These are phyloP conservation scores for Cladochytrium replicatum DNA, from an alignment of 192 early-diverging fungal genomes.

Conservation along the genomic window DNA sequence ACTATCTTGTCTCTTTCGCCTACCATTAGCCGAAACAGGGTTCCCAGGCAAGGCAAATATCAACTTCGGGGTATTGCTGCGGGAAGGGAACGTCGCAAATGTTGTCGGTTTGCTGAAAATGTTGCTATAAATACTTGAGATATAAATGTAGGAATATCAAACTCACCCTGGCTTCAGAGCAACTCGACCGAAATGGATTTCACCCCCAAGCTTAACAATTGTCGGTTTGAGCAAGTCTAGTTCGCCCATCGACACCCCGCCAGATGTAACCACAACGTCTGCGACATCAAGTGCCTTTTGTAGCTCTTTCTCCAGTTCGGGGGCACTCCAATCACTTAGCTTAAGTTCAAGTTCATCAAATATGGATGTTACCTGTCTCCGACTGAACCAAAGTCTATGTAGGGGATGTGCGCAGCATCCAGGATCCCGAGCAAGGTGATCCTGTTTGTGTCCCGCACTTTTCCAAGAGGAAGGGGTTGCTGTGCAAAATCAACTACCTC, in stretches of 20 bases:
- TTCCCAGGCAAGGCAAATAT: slow-evolving; percentile 91
- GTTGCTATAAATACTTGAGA: background rate
- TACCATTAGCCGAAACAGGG: slow-evolving; percentile 72
- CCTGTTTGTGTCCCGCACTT: slow-evolving; percentile 80
- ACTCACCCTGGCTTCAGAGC: slow-evolving; percentile 78
- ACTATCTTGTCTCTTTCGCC: background rate
- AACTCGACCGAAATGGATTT: slow-evolving; percentile 83
- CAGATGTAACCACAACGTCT: slow-evolving; percentile 81
- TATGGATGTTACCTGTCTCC: background rate
- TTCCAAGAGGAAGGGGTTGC: slow-evolving; percentile 35
- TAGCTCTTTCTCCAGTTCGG: slow-evolving; percentile 39
- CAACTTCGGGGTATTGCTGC: slow-evolving; percentile 33
- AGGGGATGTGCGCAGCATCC: too few species aligned
- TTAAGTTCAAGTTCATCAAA: background rate
- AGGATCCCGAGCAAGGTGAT: slow-evolving; percentile 63
- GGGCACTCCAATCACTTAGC: slow-evolving; percentile 22
- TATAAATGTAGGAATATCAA: background rate
- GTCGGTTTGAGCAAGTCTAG: slow-evolving; percentile 82
- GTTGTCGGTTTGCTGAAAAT: slow-evolving; percentile 78
- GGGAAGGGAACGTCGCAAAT: slow-evolving; percentile 63
- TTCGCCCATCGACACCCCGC: slow-evolving; percentile 99
- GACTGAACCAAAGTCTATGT: too few species aligned
- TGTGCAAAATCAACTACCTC: slow-evolving; percentile 58
- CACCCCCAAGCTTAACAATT: slow-evolving; percentile 68
- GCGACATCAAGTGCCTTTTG: slow-evolving; percentile 29